These are phyloP conservation scores for Globisporangium okanoganense DNA, from an alignment of 352 stramenopile genomes.

Conservation along the genomic window DNA sequence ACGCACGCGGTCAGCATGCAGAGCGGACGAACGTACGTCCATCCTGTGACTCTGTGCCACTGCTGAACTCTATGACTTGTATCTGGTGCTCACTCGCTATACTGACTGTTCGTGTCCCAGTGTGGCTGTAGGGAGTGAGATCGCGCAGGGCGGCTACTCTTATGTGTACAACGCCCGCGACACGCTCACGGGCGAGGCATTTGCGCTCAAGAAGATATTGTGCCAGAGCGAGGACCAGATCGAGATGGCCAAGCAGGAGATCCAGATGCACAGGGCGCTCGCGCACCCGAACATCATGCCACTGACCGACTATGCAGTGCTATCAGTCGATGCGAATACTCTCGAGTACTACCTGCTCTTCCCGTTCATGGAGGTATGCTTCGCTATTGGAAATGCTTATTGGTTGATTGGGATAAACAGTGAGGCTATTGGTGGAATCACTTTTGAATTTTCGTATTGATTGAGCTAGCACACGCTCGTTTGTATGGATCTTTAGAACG, in stretches of 20 bases:
- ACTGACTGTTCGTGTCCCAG: conserved; percentile 15
- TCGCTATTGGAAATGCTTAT: not conserved
- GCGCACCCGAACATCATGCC: conserved; percentile 83
- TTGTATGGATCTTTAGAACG: conserved; percentile 38
- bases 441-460: not conserved
- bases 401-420: not conserved
- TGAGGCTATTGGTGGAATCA: not conserved
- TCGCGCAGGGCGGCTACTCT: conserved; percentile 86
- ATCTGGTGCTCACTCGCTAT: too few relatives aligned
- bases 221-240: conserved; percentile 84
- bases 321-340: conserved; percentile 33
- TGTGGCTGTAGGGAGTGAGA: conserved; percentile 50
- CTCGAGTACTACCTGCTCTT: conserved; percentile 87
- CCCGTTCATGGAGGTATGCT: conserved; percentile 70
- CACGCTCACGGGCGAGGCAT: conserved; percentile 62
- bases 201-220: conserved; percentile 89
- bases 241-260: conserved; percentile 76
- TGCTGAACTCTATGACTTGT: not conserved
- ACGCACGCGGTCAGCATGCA: conserved; percentile 60
- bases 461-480: not conserved
- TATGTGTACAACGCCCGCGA: conserved; percentile 82
- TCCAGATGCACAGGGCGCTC: conserved; percentile 73
- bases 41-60: not conserved
- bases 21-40: conserved; percentile 64
- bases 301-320: conserved; percentile 67